phyloP scores from a whole-genome alignment of 2,329 filamentous ascomycete species.

The Colletotrichum cordylinicola region DNA sequence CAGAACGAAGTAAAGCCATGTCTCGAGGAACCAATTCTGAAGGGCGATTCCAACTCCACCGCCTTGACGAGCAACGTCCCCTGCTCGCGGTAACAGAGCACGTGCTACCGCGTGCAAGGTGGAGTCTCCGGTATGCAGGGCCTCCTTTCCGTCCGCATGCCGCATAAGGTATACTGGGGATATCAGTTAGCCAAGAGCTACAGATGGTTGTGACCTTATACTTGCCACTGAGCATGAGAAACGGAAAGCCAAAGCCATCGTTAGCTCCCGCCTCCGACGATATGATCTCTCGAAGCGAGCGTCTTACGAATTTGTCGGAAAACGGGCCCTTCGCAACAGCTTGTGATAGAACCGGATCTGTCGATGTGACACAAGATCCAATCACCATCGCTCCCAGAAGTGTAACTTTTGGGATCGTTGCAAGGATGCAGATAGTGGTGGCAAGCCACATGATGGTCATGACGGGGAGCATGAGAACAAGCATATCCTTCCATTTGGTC shows the following conservation, averaged over 20 bases:
- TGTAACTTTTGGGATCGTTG: constrained; percentile 59
- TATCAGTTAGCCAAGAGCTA: neutral
- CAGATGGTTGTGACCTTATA: neutral
- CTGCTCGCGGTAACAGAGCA: constrained; percentile 22
- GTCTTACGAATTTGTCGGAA: constrained; percentile 64
- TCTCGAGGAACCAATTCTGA: constrained; percentile 64
- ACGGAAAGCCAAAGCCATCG: constrained; percentile 68
- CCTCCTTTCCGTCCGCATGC: constrained; percentile 47
- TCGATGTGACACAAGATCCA: constrained; percentile 65
- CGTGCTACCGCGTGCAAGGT: neutral
- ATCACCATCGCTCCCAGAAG: constrained; percentile 62
- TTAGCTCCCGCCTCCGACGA: constrained; percentile 67
- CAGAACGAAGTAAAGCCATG: constrained; percentile 64
- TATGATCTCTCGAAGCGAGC: constrained; percentile 64
- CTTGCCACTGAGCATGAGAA: constrained; percentile 55
- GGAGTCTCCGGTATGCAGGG: neutral
- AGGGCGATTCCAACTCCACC: constrained; percentile 57
- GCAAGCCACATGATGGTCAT: constrained; percentile 69
- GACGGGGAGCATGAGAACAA: constrained; percentile 60
- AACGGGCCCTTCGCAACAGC: constrained; percentile 68
- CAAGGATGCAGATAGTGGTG: constrained; percentile 60
- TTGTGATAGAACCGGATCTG: constrained; percentile 67
- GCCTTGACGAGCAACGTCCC: constrained; percentile 55
- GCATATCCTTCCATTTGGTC: constrained; percentile 56
- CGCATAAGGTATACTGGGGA: constrained; percentile 58